Conservation (phyloP, 2,329 filamentous ascomycete genomes). For the Hawksworthiomyces lignivorus region DNA sequence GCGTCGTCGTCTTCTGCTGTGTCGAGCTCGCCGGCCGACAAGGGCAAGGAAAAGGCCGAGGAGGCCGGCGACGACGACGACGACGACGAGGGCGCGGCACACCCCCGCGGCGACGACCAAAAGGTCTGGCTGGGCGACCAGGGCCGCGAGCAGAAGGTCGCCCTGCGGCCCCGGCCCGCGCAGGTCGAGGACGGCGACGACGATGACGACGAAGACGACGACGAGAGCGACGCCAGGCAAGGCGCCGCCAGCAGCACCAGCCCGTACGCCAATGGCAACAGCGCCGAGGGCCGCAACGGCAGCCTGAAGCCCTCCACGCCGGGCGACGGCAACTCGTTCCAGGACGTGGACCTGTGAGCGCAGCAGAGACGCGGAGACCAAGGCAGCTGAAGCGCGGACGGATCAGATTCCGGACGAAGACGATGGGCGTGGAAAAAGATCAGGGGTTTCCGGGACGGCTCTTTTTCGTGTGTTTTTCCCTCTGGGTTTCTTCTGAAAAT, state of each 20-base stretch:
- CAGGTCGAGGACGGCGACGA: conserved; percentile 11
- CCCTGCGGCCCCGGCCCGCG: conserved; percentile 33
- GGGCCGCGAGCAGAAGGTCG: conserved; percentile 42
- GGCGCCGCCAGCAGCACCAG: conserved; percentile 21
- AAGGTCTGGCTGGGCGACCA: conserved; percentile 50
- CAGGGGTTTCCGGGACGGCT: no score
- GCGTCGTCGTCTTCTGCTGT: conserved; percentile 6
- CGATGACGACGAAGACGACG: conserved; percentile 20
- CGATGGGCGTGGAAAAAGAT: no score
- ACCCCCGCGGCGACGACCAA: conserved; percentile 39
- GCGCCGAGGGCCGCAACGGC: conserved; percentile 14
- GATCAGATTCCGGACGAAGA: no score
- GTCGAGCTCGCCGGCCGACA: conserved; percentile 12
- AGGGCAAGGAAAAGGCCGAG: conserved; percentile 20
- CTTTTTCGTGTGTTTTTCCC: no score
- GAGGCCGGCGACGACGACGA: conserved; percentile 23
- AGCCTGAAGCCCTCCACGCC: conserved; percentile 29
- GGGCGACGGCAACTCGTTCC: conserved; percentile 52
- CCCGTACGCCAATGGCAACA: not conserved
- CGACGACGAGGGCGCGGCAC: conserved; percentile 11
- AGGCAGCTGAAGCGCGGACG: no score
- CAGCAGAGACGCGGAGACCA: no score
- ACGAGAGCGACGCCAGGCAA: conserved; percentile 25
- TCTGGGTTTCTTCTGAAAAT: no score
- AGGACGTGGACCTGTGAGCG: conserved; percentile 51